Evolutionary conservation across 2,329 filamentous ascomycete genomes (phyloP).

Genomic region (Cladosporium halotolerans): DNA sequence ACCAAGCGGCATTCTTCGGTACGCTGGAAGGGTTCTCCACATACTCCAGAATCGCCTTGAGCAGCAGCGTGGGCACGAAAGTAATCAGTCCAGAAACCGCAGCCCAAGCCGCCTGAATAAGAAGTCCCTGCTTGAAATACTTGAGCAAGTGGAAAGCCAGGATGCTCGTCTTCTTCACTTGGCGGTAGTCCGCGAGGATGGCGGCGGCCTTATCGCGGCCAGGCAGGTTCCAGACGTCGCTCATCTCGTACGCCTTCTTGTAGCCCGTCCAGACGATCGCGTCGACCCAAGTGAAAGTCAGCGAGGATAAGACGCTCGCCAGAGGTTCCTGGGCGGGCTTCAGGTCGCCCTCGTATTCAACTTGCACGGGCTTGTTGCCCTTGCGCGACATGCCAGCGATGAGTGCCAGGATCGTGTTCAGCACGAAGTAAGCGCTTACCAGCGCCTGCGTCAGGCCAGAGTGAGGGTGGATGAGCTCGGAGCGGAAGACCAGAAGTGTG

Average conservation of each 20-base stretch:
- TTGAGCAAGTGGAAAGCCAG: constrained; percentile 74
- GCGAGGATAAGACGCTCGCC: constrained; percentile 80
- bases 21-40: constrained; percentile 74
- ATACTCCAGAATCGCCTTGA: constrained; percentile 88
- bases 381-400: constrained; percentile 78
- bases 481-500: constrained; percentile 71
- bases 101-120: constrained; percentile 76
- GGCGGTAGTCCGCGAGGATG: constrained; percentile 76
- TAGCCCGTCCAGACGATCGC: constrained; percentile 84
- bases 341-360: constrained; percentile 85
- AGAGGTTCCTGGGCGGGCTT: constrained; percentile 81
- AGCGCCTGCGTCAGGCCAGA: constrained; percentile 59
- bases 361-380: constrained; percentile 79
- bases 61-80: constrained; percentile 83
- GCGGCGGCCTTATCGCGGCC: constrained; percentile 80
- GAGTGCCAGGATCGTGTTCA: constrained; percentile 66
- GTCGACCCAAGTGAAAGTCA: constrained; percentile 88
- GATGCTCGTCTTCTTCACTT: constrained; percentile 72
- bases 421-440: constrained; percentile 64
- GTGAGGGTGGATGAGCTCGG: constrained; percentile 69
- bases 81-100: constrained; percentile 73
- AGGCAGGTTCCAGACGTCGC: constrained; percentile 85
- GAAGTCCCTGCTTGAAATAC: constrained; percentile 72
- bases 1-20: constrained; percentile 84
- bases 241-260: constrained; percentile 72